Evolutionary conservation across 2,329 filamentous ascomycete genomes (phyloP).

Genomic region (Clonostachys rosea): DNA sequence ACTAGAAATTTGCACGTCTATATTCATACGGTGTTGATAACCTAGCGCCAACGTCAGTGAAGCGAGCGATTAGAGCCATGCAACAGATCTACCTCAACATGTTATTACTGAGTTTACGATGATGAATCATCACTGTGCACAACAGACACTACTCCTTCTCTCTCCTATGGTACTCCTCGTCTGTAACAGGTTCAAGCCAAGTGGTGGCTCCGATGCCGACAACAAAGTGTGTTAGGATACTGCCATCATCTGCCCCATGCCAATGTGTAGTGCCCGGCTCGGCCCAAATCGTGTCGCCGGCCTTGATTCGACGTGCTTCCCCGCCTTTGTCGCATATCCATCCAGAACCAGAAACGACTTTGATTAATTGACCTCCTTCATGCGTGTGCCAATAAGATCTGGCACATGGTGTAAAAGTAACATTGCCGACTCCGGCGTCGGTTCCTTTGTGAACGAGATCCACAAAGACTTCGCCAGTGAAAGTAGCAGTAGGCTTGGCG

Average conservation of each 20-base stretch:
- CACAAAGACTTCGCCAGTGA: neutral
- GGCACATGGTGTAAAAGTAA: conserved; percentile 33
- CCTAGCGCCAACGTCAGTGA: no score
- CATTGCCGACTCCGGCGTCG: conserved; percentile 4
- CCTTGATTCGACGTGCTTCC: conserved; percentile 22
- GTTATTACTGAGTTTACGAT: no score
- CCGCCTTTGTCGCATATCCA: conserved; percentile 35
- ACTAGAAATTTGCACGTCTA: no score
- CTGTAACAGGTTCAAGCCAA: conserved; percentile 26
- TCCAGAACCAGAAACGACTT: conserved; percentile 29
- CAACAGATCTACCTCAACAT: no score
- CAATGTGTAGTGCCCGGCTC: conserved; percentile 34
- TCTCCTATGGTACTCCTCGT: conserved; percentile 4
- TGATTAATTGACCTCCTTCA: conserved; percentile 34
- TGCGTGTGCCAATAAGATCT: conserved; percentile 39
- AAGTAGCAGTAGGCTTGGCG: neutral
- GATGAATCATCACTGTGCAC: no score
- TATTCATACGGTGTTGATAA: no score
- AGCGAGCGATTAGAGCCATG: no score
- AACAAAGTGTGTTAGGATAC: conserved; percentile 31
- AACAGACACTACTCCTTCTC: no score
- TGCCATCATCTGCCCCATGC: conserved; percentile 34
- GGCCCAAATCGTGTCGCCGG: conserved; percentile 33
- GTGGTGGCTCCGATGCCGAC: conserved; percentile 27
- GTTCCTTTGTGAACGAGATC: neutral